A percentile compares a stretch with the other conserved stretches of the same genome.
phyloP scores from a whole-genome alignment of 2,329 filamentous ascomycete genomes.

The Didymellaceae sp. region DNA sequence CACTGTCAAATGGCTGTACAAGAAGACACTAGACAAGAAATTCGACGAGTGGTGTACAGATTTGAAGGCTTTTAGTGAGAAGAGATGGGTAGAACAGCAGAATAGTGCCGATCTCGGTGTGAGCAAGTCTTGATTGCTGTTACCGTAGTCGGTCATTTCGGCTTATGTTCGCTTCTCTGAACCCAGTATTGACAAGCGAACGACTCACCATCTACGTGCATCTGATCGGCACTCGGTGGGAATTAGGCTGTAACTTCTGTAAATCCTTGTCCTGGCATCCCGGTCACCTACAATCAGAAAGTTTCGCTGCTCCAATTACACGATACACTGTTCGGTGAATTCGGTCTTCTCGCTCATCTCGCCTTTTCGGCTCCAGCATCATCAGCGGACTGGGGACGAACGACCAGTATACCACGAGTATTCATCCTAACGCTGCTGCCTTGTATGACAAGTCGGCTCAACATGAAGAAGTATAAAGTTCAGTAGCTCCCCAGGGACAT shows the following conservation, averaged over 20 bases:
- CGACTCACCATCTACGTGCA: too few relatives aligned
- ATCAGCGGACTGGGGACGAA: too few relatives aligned
- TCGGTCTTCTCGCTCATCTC: background rate
- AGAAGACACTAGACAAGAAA: slow-evolving; percentile 24
- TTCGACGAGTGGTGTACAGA: slow-evolving; percentile 27
- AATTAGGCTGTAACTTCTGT: too few relatives aligned
- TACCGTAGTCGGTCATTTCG: background rate
- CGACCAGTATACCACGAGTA: too few relatives aligned
- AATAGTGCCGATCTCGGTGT: background rate
- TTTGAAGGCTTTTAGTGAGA: slow-evolving; percentile 26
- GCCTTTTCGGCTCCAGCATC: too few relatives aligned
- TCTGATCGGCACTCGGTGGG: too few relatives aligned
- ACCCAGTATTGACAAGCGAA: too few relatives aligned
- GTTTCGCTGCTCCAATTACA: too few relatives aligned
- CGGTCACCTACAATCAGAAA: too few relatives aligned
- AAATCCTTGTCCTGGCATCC: too few relatives aligned
- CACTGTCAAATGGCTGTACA: slow-evolving; percentile 25
- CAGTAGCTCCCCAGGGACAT: background rate
- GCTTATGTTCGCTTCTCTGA: background rate
- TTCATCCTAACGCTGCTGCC: background rate
- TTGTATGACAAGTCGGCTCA: background rate
- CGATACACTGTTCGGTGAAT: background rate
- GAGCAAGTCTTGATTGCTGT: background rate
- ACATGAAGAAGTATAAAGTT: background rate
- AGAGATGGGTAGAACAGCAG: slow-evolving; percentile 1